Base-by-base conservation (phyloP, 495 filamentous ascomycete species). In the Rostrohypoxylon terebratum region DNA sequence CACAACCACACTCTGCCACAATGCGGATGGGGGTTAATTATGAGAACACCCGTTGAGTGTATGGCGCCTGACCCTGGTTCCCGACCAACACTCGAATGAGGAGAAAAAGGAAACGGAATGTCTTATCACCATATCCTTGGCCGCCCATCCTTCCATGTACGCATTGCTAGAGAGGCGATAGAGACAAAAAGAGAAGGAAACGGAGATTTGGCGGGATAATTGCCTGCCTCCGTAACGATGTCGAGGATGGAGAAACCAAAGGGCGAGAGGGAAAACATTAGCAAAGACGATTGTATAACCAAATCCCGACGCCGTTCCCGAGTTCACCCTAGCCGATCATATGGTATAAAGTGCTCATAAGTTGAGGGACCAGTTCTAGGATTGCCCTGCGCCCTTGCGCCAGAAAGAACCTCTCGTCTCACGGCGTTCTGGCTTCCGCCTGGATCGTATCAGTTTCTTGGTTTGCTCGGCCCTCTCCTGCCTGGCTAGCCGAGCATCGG, bases 251-350 rank as follows among this genome's bases (percentile, higher is more conserved):
- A 59, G 21, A 16, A 34, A 54, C 38, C 57, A 53, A 28, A 28
- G 42, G 66, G 44, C 54, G 51, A 45, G 44, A 10, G 21, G 9
- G 47, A 18, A 50, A 63, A 57, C 59, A 74, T 44, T 36, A 67
- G 59, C 59, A 70, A 70, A 69, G 25, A 66, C 45, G 44, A 67
- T 59, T 59, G 58, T 53, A 74, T 67, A 42, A 74, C 57, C 53
- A 40, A 61, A 63, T 47, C 69, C 71, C 51, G 76, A 76, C 76
- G 76, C 76, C 76, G 55, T 69, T 45, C 72, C 55, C 53, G 28
- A 67, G 71, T 68, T 75, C 64, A 64, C 67, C 64, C 38, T 63
- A 33, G 51, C 55, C 66, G 44, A 73, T 66, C 62, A 40, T 72
- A 66, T 73, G 65, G 68, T 77, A 70, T 75, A 71, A 74, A 68